Evolutionary conservation across 352 stramenopile genomes (phyloP).

Genomic region (Pythium phragmiticola): DNA sequence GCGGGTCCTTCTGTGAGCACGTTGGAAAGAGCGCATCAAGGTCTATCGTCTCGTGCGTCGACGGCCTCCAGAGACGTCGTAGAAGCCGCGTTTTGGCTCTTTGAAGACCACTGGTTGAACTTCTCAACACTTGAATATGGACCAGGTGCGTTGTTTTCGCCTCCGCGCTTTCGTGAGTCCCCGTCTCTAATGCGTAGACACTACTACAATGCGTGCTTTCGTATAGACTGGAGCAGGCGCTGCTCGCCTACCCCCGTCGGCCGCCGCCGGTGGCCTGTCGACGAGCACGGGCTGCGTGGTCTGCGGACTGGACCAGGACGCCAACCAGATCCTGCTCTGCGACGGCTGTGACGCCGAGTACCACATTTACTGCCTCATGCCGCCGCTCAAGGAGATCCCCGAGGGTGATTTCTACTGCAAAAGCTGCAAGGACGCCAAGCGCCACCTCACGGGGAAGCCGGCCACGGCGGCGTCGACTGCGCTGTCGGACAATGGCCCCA

Average conservation of each 20-base stretch:
- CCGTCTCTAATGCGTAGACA: not conserved
- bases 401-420: constrained; percentile 83
- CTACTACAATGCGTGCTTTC: not conserved
- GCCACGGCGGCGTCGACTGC: not conserved
- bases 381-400: constrained; percentile 69
- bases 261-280: no score
- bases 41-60: constrained; percentile 12
- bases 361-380: constrained; percentile 82
- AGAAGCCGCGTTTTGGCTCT: not conserved
- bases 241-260: not conserved
- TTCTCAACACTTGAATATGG: constrained; percentile 3
- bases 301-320: constrained; percentile 71
- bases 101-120: no score
- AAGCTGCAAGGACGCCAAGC: constrained; percentile 42
- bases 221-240: constrained; percentile 1
- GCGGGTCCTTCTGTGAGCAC: not conserved
- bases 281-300: constrained; percentile 47
- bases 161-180: not conserved
- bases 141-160: not conserved
- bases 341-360: constrained; percentile 87
- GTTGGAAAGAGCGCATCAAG: constrained; percentile 17
- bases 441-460: constrained; percentile 19
- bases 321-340: constrained; percentile 79
- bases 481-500: constrained; percentile 4
- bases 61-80: not conserved